Base-by-base conservation (phyloP, 1,284 basidiomycete genomes). In the Trametes sp. region DNA sequence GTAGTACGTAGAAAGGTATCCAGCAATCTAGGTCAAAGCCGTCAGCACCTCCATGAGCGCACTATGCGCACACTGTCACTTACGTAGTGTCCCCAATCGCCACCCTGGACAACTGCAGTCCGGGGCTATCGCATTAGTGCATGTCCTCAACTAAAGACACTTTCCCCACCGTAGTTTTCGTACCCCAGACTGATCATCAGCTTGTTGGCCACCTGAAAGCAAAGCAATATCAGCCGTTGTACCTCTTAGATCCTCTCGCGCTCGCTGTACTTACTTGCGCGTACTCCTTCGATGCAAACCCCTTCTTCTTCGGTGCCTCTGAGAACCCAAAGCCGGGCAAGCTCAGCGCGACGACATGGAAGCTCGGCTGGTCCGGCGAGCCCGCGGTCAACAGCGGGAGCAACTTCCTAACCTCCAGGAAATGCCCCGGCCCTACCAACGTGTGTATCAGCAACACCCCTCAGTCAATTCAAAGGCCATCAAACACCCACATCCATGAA, bases 311-410 rank as follows among this genome's bases (percentile, higher is more conserved):
- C 13, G 76, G 71, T 6, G 69, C 81, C 33, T 84, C 79, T 0
- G 84, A 86, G 69, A 86, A 86, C 0, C 84, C 84, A 68, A 72
- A 87, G 0, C 83, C 83, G 10, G 86, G 85, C 24, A 87, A 65
- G 68, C 83, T 82, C 7, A 82, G 64, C 0, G 81, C 80, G 0
- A 87, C 83, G n/a, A 87, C 84, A 65, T 88, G 84, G 67, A 88
- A 88, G 54, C 78, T 82, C 2, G 85, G 84, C 46, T 82, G 75
- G 2, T 81, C 77, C 10, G 77, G 54, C 1, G 77, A 75, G 0
- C 74, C 69, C 1, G 75, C 69, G 0, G 77, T 76, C 57, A 88
- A 73, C 1, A 86, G 64, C 0, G 87, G 84, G 0, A 87, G 72
- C 0, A 87, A 73, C 72, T 85, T 88, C 54, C 76, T 73, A 9